These are phyloP conservation scores for Teunomyces gatunensis DNA, from an alignment of 805 yeast genomes.

Conservation along the genomic window DNA sequence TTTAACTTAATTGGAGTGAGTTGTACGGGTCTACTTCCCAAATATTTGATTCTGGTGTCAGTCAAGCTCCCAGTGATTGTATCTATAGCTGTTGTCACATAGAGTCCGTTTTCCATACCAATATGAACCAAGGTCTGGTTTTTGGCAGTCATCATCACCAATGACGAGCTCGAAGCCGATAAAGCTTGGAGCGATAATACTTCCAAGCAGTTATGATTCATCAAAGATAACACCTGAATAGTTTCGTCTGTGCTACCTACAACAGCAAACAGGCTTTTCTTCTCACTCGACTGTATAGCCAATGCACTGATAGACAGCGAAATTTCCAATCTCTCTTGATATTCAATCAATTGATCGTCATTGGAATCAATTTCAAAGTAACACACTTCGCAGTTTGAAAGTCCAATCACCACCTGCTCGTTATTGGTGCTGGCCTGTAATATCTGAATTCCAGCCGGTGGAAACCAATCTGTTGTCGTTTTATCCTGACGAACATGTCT, in stretches of 20 bases:
- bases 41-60: conserved; percentile 64
- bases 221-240: conserved; percentile 63
- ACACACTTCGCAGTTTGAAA: conserved; percentile 71
- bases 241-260: conserved; percentile 73
- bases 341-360: conserved; percentile 67
- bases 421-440: conserved; percentile 58
- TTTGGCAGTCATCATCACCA: conserved; percentile 19
- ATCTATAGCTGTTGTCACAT: conserved; percentile 61
- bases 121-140: conserved; percentile 52
- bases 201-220: conserved; percentile 58
- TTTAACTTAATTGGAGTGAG: conserved; percentile 36
- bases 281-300: conserved; percentile 37
- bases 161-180: conserved; percentile 41
- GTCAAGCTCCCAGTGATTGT: conserved; percentile 53
- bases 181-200: conserved; percentile 63
- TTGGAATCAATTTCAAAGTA: conserved; percentile 74
- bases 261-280: conserved; percentile 55
- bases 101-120: conserved; percentile 84
- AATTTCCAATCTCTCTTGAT: conserved; percentile 58
- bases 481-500: conserved; percentile 45
- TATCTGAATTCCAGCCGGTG: conserved; percentile 74
- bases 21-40: conserved; percentile 66
- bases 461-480: conserved; percentile 66
- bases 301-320: conserved; percentile 47
- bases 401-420: conserved; percentile 65